Evolutionary conservation across 2,329 filamentous ascomycete species (phyloP).

Genomic region (Tolypocladium tropicale): DNA sequence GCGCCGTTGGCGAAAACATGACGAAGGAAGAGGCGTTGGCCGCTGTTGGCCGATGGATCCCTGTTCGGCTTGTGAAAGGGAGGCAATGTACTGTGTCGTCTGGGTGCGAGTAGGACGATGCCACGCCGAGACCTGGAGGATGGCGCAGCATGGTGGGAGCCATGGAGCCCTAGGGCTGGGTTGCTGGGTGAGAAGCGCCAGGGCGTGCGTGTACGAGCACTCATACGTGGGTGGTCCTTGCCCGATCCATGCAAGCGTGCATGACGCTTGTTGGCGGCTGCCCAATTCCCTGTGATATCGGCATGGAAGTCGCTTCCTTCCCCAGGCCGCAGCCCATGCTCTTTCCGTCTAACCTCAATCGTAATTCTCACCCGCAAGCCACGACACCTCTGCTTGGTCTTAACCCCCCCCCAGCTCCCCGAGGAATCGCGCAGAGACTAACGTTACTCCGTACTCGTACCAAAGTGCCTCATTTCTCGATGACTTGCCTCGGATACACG

Average conservation of each 20-base stretch:
- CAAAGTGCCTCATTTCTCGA: no score
- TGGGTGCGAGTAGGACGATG: background rate
- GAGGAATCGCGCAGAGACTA: background rate
- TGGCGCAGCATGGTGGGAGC: background rate
- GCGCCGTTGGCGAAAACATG: background rate
- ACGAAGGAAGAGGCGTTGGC: background rate
- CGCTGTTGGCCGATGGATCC: background rate
- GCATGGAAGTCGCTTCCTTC: background rate
- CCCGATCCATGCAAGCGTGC: background rate
- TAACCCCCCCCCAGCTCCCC: background rate
- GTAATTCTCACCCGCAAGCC: background rate
- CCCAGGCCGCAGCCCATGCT: background rate
- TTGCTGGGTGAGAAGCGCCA: no score
- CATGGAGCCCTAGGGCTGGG: background rate
- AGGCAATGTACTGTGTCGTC: no score
- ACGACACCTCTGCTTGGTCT: background rate
- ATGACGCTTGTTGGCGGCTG: background rate
- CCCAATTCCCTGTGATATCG: background rate
- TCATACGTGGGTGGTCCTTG: background rate
- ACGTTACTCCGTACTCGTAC: no score
- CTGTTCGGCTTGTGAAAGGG: background rate
- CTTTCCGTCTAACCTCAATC: background rate
- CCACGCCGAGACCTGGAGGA: background rate
- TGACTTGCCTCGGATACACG: no score
- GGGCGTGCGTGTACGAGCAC: background rate